phyloP scores from a whole-genome alignment of 192 early-diverging fungal genomes.

The Coemansia sp. region DNA sequence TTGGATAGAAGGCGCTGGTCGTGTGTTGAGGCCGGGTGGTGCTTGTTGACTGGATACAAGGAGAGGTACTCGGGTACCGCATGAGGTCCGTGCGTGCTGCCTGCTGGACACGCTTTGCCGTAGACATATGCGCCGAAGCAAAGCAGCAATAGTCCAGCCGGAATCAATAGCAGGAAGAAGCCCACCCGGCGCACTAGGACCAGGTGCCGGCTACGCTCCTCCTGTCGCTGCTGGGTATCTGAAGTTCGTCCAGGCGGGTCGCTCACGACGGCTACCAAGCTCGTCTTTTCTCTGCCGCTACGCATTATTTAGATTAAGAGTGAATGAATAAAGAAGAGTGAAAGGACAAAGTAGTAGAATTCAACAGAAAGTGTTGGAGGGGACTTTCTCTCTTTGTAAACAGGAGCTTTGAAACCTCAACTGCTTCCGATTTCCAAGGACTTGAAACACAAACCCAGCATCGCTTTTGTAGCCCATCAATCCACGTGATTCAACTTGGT shows the following conservation, averaged over 20 bases:
- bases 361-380: neutral
- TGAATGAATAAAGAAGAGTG: neutral
- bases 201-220: conserved; percentile 13
- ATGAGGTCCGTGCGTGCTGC: neutral
- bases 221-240: neutral
- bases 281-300: conserved; percentile 7
- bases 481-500: neutral
- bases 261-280: neutral
- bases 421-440: neutral
- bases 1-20: conserved; percentile 47
- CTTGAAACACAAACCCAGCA: neutral
- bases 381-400: neutral
- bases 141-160: conserved; percentile 21
- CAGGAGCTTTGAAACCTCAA: neutral
- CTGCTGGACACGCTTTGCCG: conserved; percentile 19
- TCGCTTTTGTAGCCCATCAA: neutral
- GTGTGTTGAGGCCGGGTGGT: conserved; percentile 4
- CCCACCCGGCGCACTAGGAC: conserved; percentile 15
- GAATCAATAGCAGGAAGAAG: conserved; percentile 32
- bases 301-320: neutral
- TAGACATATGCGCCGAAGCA: conserved; percentile 24
- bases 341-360: neutral
- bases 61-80: conserved; percentile 25
- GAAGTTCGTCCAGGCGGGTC: neutral
- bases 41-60: conserved; percentile 21